Percentiles rank a stretch among this genome's conserved stretches.
Evolutionary conservation across 805 yeast genomes (phyloP).

Genomic region (Nematodospora valgi): DNA sequence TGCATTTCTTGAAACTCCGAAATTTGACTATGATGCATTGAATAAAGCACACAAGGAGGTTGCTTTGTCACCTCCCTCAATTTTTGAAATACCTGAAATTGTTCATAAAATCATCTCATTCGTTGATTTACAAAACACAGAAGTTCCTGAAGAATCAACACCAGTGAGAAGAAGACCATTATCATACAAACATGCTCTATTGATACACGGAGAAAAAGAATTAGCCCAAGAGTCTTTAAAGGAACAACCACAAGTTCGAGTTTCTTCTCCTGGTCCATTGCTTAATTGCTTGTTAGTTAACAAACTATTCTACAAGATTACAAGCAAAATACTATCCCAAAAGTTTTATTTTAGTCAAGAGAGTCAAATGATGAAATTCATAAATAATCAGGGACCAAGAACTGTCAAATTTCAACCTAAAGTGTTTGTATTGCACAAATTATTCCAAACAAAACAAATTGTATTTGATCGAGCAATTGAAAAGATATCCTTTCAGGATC

Average conservation of each 20-base stretch:
- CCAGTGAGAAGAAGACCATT: constrained; percentile 67
- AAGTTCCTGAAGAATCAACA: constrained; percentile 58
- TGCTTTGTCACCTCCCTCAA: constrained; percentile 24
- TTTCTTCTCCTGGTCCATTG: constrained; percentile 25
- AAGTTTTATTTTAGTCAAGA: constrained; percentile 48
- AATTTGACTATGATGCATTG: too few relatives aligned
- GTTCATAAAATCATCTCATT: constrained; percentile 54
- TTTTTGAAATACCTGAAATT: constrained; percentile 77
- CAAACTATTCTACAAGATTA: constrained; percentile 56
- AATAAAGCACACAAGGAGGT: too few relatives aligned
- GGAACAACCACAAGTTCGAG: constrained; percentile 9
- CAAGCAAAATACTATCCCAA: constrained; percentile 53
- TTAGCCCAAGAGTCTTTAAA: constrained; percentile 46
- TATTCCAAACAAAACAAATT: constrained; percentile 50
- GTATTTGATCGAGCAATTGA: constrained; percentile 49
- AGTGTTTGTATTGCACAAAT: constrained; percentile 65
- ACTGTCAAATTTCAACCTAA: constrained; percentile 27
- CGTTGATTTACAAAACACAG: constrained; percentile 51
- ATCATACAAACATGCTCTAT: constrained; percentile 63
- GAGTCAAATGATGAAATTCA: constrained; percentile 12
- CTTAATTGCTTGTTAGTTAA: constrained; percentile 68
- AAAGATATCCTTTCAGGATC: constrained; percentile 39
- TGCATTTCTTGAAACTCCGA: constrained; percentile 7
- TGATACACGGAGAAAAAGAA: constrained; percentile 56
- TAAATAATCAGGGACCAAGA: constrained; percentile 9